A percentile compares a stretch with the other conserved stretches of the same genome.
Conservation (phyloP, 2,329 filamentous ascomycete genomes). For the Grosmannia huntii region DNA sequence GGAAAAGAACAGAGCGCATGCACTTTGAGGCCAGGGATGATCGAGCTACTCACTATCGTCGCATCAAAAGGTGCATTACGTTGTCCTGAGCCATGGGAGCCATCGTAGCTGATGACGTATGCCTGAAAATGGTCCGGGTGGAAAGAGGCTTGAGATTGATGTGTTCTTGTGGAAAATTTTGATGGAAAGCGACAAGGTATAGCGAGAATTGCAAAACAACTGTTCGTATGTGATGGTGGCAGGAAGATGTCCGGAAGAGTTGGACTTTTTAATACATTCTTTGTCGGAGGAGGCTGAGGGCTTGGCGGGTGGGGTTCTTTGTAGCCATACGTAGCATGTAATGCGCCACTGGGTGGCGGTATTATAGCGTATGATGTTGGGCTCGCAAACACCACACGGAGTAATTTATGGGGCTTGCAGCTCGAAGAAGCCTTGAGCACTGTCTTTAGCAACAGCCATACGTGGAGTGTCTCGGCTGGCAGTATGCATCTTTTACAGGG, state of each 20-base stretch:
- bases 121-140: background rate
- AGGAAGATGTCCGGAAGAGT: background rate
- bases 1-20: background rate
- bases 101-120: background rate
- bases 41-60: background rate
- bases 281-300: background rate
- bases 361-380: background rate
- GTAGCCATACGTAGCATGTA: background rate
- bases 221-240: no score
- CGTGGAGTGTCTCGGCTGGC: no score
- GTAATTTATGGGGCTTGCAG: background rate
- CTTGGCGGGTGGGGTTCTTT: background rate
- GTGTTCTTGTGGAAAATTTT: background rate
- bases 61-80: background rate
- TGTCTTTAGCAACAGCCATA: no score
- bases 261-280: background rate
- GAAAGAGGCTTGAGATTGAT: no score
- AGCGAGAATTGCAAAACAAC: background rate
- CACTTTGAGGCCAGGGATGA: background rate
- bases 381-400: background rate
- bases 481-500: no score
- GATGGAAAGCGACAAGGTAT: background rate
- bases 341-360: background rate
- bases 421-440: background rate
- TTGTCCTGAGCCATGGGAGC: background rate